These are phyloP conservation scores for Bacterosira constricta DNA, from an alignment of 108 stramenopile genomes.

Conservation along the genomic window DNA sequence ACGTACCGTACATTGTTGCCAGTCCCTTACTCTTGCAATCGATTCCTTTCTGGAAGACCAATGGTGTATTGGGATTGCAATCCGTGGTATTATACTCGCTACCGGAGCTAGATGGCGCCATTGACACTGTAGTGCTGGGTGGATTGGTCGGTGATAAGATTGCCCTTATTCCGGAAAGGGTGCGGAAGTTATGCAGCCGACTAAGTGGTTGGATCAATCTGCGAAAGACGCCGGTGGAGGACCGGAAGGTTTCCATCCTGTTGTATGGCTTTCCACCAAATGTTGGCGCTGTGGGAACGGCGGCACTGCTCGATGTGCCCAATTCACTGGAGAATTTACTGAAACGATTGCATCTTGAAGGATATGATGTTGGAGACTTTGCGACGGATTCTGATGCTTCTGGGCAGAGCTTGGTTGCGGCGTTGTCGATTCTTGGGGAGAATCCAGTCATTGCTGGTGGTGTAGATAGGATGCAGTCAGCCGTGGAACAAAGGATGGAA, in stretches of 20 bases:
- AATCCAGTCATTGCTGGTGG: constrained; percentile 62
- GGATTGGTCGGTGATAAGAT: constrained; percentile 87
- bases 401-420: constrained; percentile 41
- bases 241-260: constrained; percentile 67
- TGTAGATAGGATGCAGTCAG: constrained; percentile 57
- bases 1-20: constrained; percentile 84
- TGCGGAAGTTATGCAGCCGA: constrained; percentile 63
- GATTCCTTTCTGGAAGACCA: constrained; percentile 75
- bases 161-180: constrained; percentile 82
- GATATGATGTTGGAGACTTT: constrained; percentile 76
- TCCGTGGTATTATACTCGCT: constrained; percentile 78
- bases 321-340: constrained; percentile 64
- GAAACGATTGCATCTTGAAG: constrained; percentile 57
- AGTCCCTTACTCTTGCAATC: constrained; percentile 77
- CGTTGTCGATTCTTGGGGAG: constrained; percentile 36
- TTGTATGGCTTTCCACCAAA: constrained; percentile 90
- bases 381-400: constrained; percentile 51
- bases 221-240: constrained; percentile 54
- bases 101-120: constrained; percentile 88
- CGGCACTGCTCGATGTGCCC: constrained; percentile 86
- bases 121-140: constrained; percentile 87
- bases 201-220: constrained; percentile 67
- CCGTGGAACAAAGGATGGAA: constrained; percentile 56
- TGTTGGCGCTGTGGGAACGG: constrained; percentile 89
- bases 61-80: constrained; percentile 83